Conservation (phyloP, 1,139 yeast genomes). For the Hansenula lynferdii region DNA sequence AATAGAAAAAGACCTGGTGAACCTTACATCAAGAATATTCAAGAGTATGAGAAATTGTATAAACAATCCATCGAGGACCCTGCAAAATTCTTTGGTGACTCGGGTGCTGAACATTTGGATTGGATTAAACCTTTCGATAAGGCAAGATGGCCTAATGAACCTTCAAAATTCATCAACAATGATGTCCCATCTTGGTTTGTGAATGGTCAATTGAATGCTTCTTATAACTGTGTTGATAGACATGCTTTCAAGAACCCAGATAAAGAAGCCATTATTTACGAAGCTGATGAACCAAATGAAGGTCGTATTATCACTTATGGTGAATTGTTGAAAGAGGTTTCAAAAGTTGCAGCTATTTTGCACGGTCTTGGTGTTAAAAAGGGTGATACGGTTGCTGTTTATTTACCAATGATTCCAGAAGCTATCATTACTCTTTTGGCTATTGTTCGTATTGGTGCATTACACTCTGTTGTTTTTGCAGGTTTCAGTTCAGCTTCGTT, state of each 20-base stretch:
- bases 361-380: conserved; percentile 64
- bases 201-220: conserved; percentile 73
- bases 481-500: conserved; percentile 76
- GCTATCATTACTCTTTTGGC: conserved; percentile 72
- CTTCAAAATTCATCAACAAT: conserved; percentile 53
- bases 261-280: conserved; percentile 74
- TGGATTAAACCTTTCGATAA: conserved; percentile 64
- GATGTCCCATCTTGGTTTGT: conserved; percentile 76
- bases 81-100: conserved; percentile 54
- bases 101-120: conserved; percentile 50
- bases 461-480: conserved; percentile 82
- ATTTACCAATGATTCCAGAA: conserved; percentile 85
- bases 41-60: conserved; percentile 55
- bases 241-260: conserved; percentile 70
- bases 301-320: conserved; percentile 66
- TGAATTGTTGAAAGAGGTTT: conserved; percentile 64
- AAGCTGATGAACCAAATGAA: conserved; percentile 70
- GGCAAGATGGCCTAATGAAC: conserved; percentile 48
- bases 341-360: conserved; percentile 66
- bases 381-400: conserved; percentile 84
- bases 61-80: conserved; percentile 68
- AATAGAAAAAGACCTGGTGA: conserved; percentile 26
- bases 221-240: conserved; percentile 75
- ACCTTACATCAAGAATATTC: conserved; percentile 34
- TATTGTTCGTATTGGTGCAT: conserved; percentile 72